Base-by-base conservation (phyloP, 2,329 filamentous ascomycete species). In the Mycosphaerella arachidis region DNA sequence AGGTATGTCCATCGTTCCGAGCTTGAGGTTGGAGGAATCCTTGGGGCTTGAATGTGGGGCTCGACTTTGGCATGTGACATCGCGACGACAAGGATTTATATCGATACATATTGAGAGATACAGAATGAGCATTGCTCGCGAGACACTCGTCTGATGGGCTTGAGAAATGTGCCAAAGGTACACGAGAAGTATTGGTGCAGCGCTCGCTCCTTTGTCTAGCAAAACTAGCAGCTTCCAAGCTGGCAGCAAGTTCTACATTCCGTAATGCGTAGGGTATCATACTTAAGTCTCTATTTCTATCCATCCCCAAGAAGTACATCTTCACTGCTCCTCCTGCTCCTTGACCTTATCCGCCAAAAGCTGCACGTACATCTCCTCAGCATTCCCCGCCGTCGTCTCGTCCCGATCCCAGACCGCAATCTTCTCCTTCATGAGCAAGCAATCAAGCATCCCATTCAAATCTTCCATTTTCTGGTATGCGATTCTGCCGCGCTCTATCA, bases 361-460 rank as follows among this genome's bases (percentile, higher is more conserved):
- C 55, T 66, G 66, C 12, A 50, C 37, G 35, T 67, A 69, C 63
- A 64, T 63, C 16, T 63, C 64, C 20, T 71, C 65, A 9, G 63
- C 63, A 48, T 63, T 63, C n/a, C 51, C 48, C 6, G 63, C 62
- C 0, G 67, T 62, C 6, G 55, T 37, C 10, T 68, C 67, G 66
- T 92, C 88, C 0, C 87, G 89, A 7, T 84, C 80, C 51, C 88
- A 77, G 72, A 87, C 86, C 79, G 90, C 89, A 54, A 95, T 82
- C 54, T 86, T 86, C 3, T 89, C 88, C 75, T 91, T 92, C 79
- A 94, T 94, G 20, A 88, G 87, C 77, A 92, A 83, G 79, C 90
- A 86, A 74, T 92, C 88, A 69, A 90, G 87, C 75, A 90, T 87
- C 56, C 85, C 86, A n/a, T 79, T 76, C 13, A 86, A 76, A 71